These are phyloP conservation scores for Backusella liffmaniae DNA, from an alignment of 192 early-diverging fungal species.

Conservation along the genomic window DNA sequence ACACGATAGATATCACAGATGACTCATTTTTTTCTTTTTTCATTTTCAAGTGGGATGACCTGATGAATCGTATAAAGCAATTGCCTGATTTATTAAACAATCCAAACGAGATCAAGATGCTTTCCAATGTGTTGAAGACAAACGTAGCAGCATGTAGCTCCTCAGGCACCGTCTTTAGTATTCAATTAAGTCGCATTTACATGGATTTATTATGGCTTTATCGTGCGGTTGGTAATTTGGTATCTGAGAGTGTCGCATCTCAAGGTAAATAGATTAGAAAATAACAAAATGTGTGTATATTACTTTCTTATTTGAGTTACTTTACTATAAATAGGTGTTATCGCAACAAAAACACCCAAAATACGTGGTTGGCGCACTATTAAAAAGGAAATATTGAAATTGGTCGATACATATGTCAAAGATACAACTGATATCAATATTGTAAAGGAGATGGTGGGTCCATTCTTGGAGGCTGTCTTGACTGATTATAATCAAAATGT, in stretches of 20 bases:
- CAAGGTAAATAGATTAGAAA: conserved; percentile 42
- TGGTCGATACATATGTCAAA: conserved; percentile 89
- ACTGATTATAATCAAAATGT: conserved; percentile 87
- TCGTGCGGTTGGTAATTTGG: conserved; percentile 81
- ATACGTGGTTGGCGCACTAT: conserved; percentile 90
- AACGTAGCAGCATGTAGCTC: conserved; percentile 91
- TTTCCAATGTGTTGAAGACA: conserved; percentile 92
- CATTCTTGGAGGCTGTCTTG: conserved; percentile 86
- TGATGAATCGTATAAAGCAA: conserved; percentile 67
- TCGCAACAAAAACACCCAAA: conserved; percentile 91
- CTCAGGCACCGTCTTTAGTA: conserved; percentile 82
- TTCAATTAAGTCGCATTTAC: conserved; percentile 89
- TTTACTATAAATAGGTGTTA: conserved; percentile 34
- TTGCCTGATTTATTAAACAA: conserved; percentile 69
- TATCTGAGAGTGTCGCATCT: conserved; percentile 72
- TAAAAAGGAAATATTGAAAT: conserved; percentile 92
- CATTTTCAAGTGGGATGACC: conserved; percentile 67
- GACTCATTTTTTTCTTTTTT: neutral
- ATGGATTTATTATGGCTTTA: conserved; percentile 91
- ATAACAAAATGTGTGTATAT: neutral
- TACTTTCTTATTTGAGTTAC: neutral
- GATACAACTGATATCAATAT: conserved; percentile 79
- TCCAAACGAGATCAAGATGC: conserved; percentile 82
- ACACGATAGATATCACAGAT: neutral
- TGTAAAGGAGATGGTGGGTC: conserved; percentile 87